Base-by-base conservation (phyloP, 179 eudicot species). In the Spinacia oleracea region DNA sequence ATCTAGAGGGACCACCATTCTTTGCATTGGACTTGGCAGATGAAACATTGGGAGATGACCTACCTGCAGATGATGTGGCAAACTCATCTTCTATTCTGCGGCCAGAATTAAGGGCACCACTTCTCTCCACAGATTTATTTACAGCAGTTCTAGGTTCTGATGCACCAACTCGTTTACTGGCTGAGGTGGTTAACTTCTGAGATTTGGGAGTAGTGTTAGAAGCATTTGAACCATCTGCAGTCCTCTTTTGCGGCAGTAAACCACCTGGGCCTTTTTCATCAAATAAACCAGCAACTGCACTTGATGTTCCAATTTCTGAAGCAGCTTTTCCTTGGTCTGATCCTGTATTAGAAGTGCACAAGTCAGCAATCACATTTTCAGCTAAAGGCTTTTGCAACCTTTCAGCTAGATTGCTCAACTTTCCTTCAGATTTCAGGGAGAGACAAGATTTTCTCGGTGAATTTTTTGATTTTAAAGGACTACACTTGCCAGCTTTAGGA, bases 161-260 rank as follows among this genome's bases (percentile, higher is more conserved):
- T 71, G 68, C 80, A 84, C 78, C 84, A 70, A 77, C 78, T 65
- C 74, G 62, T 79, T 84, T 79, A 68, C 53, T 71, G 38, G 73
- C 74, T 34, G 79, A 83, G 51, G 71, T 64, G 76, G 73, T 78
- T 70, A 70, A 69, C 78, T 82, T 91, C 70, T 34, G 87, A 45
- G 81, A 85, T 82, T 87, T 89, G 32, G 91, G 78, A 76, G 80
- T 83, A 38, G 75, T 63, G 32, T 31, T 74, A 78, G 90, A 84
- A 34, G 71, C 71, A 79, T 78, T 77, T 27, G 77, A 70, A 75
- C 70, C 82, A 75, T 74, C 89, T 70, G 80, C 55, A 79, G 81
- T 85, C 83, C 91, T 90, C 88, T 88, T 91, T 29, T 67, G 84
- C 58, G 82, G 77, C 68, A 72, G 65, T 4, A 48, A 34, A 70